These are phyloP conservation scores for Flaveria floridana DNA, from an alignment of 140 eudicot species.

Conservation along the genomic window DNA sequence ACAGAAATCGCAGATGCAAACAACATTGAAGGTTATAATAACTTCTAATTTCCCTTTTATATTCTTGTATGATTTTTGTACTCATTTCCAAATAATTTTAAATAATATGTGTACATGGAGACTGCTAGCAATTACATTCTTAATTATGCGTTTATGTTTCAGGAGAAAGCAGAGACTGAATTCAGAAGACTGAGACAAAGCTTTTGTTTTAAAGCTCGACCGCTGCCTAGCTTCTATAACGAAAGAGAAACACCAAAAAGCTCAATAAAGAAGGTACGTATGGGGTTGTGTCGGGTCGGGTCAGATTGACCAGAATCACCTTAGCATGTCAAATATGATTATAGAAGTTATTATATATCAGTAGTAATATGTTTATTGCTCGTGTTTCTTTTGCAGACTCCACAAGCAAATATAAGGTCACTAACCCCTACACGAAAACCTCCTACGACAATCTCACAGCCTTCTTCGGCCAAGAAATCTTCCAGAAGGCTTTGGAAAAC, in stretches of 20 bases:
- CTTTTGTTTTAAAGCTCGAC: slow-evolving; percentile 83
- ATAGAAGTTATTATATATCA: no score
- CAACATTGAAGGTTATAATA: slow-evolving; percentile 53
- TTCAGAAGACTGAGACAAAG: slow-evolving; percentile 69
- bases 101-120: background rate
- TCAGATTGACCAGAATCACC: background rate
- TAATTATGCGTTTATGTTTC: slow-evolving; percentile 25
- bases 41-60: background rate
- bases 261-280: slow-evolving; percentile 45
- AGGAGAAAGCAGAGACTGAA: slow-evolving; percentile 89
- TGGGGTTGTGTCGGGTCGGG: background rate
- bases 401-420: slow-evolving; percentile 34
- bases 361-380: background rate
- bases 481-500: slow-evolving; percentile 51
- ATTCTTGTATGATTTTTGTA: background rate
- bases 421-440: slow-evolving; percentile 43
- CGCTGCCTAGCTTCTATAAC: slow-evolving; percentile 67
- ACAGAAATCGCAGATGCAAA: slow-evolving; percentile 52
- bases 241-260: slow-evolving; percentile 54
- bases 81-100: background rate
- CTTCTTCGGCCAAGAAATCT: slow-evolving; percentile 40
- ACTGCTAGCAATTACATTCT: background rate
- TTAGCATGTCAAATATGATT: background rate
- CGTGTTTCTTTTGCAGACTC: slow-evolving; percentile 44
- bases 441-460: slow-evolving; percentile 30